Evolutionary conservation across 208 protist species (phyloP).

Genomic region (Endotrypanum monterogeii): DNA sequence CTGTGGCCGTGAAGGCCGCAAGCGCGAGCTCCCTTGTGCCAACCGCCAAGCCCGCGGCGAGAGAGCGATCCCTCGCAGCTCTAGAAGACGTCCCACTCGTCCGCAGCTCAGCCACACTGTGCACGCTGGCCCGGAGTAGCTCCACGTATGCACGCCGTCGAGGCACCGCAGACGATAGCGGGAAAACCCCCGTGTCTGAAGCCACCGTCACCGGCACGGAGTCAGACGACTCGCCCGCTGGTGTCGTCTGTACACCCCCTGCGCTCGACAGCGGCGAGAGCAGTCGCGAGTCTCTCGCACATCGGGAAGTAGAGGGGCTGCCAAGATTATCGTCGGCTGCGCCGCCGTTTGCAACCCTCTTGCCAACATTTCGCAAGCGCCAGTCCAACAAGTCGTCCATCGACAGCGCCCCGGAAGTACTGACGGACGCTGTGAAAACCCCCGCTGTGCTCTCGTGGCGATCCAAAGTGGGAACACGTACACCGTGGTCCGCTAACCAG

Average conservation of each 20-base stretch:
- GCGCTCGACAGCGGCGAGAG: neutral
- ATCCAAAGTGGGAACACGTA: neutral
- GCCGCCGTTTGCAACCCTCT: neutral
- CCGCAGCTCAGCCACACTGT: slow-evolving; percentile 16
- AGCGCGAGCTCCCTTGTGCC: neutral
- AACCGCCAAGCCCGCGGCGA: neutral
- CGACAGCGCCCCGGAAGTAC: neutral
- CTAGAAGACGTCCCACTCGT: neutral
- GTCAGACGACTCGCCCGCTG: neutral
- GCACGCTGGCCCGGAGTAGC: slow-evolving; percentile 19
- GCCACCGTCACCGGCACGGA: neutral
- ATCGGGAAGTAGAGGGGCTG: neutral
- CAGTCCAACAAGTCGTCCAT: slow-evolving; percentile 23
- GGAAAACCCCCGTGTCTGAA: neutral
- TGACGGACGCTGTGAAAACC: neutral
- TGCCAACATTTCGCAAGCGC: slow-evolving; percentile 6
- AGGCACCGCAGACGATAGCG: neutral
- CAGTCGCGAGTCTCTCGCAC: neutral
- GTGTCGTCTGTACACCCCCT: neutral
- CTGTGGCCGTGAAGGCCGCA: neutral
- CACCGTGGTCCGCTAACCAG: neutral
- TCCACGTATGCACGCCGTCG: slow-evolving; percentile 22
- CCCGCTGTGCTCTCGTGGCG: neutral
- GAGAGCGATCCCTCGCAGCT: too few relatives aligned
- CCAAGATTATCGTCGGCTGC: neutral